Evolutionary conservation across 2,329 filamentous ascomycete genomes (phyloP).

Genomic region (Penicillium sp.): DNA sequence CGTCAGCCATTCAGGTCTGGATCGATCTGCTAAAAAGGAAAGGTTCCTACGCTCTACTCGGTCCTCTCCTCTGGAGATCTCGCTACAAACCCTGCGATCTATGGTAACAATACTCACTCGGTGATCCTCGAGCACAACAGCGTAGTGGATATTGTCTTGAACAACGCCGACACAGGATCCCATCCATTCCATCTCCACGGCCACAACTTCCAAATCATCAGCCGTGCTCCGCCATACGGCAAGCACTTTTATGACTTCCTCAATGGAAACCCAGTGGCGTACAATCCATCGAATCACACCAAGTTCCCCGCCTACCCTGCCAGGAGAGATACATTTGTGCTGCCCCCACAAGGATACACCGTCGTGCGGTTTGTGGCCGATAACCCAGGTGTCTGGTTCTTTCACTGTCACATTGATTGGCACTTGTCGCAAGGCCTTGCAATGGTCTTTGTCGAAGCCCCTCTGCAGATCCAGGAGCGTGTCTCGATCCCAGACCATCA

Average conservation of each 20-base stretch:
- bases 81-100: conserved; percentile 58
- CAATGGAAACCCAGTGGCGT: conserved; percentile 36
- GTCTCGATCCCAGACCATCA: conserved; percentile 59
- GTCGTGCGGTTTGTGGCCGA: conserved; percentile 54
- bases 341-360: conserved; percentile 64
- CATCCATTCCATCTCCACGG: conserved; percentile 55
- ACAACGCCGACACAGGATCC: conserved; percentile 43
- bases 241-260: conserved; percentile 53
- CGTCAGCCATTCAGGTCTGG: too few relatives aligned
- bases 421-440: conserved; percentile 65
- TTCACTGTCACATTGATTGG: conserved; percentile 82
- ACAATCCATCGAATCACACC: conserved; percentile 26
- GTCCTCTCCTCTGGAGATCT: conserved; percentile 40
- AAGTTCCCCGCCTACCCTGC: conserved; percentile 57
- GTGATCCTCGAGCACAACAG: conserved; percentile 39
- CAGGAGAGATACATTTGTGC: conserved; percentile 65
- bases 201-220: conserved; percentile 65
- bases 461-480: conserved; percentile 59
- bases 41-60: conserved; percentile 58
- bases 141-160: conserved; percentile 42
- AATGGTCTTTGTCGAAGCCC: conserved; percentile 63
- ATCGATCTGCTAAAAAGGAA: too few relatives aligned
- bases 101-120: conserved; percentile 63
- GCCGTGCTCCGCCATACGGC: conserved; percentile 56
- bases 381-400: conserved; percentile 61